A percentile compares a stretch with the other conserved stretches of the same genome.
These are phyloP conservation scores for Desmodesmus armatus DNA, from an alignment of 139 green algal genomes.

Conservation along the genomic window DNA sequence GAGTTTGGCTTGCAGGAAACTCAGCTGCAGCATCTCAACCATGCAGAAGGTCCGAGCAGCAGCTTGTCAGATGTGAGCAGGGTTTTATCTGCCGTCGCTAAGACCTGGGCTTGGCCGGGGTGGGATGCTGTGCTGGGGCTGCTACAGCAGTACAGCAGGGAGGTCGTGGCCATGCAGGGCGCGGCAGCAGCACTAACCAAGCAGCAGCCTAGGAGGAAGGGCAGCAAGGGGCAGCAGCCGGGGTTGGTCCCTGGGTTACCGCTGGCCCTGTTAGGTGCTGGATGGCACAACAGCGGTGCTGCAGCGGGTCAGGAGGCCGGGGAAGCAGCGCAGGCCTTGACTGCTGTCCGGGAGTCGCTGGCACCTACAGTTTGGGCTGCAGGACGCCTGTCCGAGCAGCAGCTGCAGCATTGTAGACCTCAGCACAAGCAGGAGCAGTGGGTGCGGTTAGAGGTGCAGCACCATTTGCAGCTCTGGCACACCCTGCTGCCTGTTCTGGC, in stretches of 20 bases:
- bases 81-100: slow-evolving; percentile 7
- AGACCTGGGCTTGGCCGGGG: neutral
- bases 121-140: neutral
- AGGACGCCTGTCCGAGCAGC: slow-evolving; percentile 7
- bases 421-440: neutral
- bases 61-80: neutral
- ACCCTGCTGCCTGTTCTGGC: neutral
- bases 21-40: neutral
- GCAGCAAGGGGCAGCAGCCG: neutral
- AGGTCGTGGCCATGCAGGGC: neutral
- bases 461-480: neutral
- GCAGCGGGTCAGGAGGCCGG: neutral
- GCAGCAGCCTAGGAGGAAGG: neutral
- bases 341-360: neutral
- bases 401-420: neutral
- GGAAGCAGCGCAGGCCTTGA: neutral
- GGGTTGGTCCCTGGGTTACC: too few relatives aligned
- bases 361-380: neutral
- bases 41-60: neutral
- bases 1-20: neutral
- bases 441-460: neutral
- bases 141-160: slow-evolving; percentile 7
- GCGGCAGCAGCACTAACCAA: neutral
- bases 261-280: too few relatives aligned
- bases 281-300: neutral